Evolutionary conservation across 306 rosid species (phyloP).

Genomic region (Arachis stenosperma): DNA sequence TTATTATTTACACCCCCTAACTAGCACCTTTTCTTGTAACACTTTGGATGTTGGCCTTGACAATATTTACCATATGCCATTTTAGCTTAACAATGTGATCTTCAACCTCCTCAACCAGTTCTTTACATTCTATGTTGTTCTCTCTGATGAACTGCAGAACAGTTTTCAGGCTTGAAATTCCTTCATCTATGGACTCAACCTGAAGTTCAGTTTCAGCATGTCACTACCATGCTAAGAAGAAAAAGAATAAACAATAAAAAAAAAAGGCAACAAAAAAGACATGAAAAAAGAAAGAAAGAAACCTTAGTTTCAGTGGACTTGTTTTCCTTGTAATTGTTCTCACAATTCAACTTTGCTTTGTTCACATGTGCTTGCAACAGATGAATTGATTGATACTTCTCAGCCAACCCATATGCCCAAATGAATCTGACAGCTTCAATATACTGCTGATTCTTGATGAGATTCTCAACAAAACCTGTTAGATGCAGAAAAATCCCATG

Average conservation of each 20-base stretch:
- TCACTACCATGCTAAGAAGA: neutral
- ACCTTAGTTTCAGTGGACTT: conserved; percentile 45
- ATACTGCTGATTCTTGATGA: conserved; percentile 44
- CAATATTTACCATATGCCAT: conserved; percentile 3
- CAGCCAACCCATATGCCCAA: conserved; percentile 47
- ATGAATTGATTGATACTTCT: conserved; percentile 40
- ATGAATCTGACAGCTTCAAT: conserved; percentile 57
- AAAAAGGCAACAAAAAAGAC: conserved; percentile 10
- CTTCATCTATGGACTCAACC: conserved; percentile 48
- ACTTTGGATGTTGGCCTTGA: neutral
- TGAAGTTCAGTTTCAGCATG: conserved; percentile 34
- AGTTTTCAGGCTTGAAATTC: conserved; percentile 42
- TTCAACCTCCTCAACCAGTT: conserved; percentile 39
- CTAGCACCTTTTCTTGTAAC: neutral
- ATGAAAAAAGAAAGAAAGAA: neutral
- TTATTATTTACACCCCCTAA: no score
- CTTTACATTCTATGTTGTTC: conserved; percentile 40
- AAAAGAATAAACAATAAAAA: neutral
- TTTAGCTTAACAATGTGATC: conserved; percentile 40
- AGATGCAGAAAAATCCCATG: neutral
- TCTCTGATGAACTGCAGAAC: conserved; percentile 50
- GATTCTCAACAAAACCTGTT: conserved; percentile 47
- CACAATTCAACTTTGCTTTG: conserved; percentile 30
- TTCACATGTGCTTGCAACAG: conserved; percentile 45
- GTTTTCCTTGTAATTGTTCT: conserved; percentile 13